Evolutionary conservation across 768 basidiomycete genomes (phyloP).

Genomic region (Mycena vitilis): DNA sequence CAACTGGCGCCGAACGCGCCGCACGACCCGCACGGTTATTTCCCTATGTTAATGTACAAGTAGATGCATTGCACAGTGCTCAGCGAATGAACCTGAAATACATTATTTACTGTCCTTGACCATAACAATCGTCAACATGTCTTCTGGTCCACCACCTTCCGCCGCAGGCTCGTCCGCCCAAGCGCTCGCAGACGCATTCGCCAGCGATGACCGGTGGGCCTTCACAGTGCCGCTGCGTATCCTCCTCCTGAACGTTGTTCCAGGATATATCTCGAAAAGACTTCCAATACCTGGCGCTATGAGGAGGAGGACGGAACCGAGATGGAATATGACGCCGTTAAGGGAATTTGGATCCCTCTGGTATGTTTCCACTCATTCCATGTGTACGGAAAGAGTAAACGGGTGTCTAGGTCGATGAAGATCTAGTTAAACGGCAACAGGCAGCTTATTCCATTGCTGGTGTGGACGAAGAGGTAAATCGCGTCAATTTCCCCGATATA

Average conservation of each 20-base stretch:
- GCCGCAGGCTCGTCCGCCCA: constrained; percentile 66
- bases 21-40: constrained; percentile 84
- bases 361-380: constrained; percentile 61
- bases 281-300: constrained; percentile 83
- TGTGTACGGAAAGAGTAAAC: constrained; percentile 4
- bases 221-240: constrained; percentile 25
- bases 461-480: constrained; percentile 91
- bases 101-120: neutral
- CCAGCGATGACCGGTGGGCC: constrained; percentile 75
- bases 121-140: constrained; percentile 48
- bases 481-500: constrained; percentile 19
- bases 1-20: constrained; percentile 81
- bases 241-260: constrained; percentile 26
- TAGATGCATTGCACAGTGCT: constrained; percentile 36
- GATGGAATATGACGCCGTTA: constrained; percentile 85
- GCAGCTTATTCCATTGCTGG: constrained; percentile 93
- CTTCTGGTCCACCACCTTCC: constrained; percentile 59
- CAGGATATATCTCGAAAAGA: constrained; percentile 83
- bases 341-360: constrained; percentile 85
- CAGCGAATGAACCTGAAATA: constrained; percentile 40
- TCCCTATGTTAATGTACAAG: constrained; percentile 82
- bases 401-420: constrained; percentile 80
- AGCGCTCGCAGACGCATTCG: constrained; percentile 75
- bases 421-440: constrained; percentile 89
- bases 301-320: constrained; percentile 94